These are phyloP conservation scores for Epichloe baconii DNA, from an alignment of 2,329 filamentous ascomycete genomes.

Conservation along the genomic window DNA sequence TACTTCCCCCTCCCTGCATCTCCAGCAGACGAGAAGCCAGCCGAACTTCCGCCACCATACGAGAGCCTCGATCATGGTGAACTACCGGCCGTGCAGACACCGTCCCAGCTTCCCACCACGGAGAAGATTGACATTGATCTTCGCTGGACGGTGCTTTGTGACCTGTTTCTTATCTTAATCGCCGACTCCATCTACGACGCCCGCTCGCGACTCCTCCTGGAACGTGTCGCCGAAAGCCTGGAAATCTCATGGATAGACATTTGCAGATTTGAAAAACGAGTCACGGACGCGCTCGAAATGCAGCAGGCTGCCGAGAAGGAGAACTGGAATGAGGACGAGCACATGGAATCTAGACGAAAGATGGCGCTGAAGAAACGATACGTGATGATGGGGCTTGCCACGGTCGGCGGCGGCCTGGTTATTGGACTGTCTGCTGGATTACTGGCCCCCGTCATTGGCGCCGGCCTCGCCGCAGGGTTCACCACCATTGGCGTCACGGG, in stretches of 20 bases:
- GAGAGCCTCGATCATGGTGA: constrained; percentile 53
- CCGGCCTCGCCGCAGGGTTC: constrained; percentile 85
- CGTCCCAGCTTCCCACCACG: constrained; percentile 68
- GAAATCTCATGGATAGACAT: constrained; percentile 85
- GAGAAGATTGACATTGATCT: constrained; percentile 89
- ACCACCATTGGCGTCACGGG: constrained; percentile 89
- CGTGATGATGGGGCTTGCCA: constrained; percentile 92
- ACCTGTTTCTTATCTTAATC: constrained; percentile 89
- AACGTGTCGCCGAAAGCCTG: constrained; percentile 68
- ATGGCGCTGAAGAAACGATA: constrained; percentile 69
- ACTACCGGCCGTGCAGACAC: constrained; percentile 66
- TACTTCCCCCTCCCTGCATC: constrained; percentile 12
- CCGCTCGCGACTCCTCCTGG: constrained; percentile 71
- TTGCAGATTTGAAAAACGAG: constrained; percentile 89
- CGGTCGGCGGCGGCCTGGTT: constrained; percentile 85
- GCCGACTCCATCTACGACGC: constrained; percentile 91
- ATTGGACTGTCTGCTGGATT: constrained; percentile 91
- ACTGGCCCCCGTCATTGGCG: constrained; percentile 84
- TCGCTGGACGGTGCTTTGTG: constrained; percentile 92
- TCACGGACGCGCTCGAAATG: constrained; percentile 95
- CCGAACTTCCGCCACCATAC: constrained; percentile 45
- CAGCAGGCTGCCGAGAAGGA: constrained; percentile 89
- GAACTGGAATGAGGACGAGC: constrained; percentile 94
- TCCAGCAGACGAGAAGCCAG: constrained; percentile 30
- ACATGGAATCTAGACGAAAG: constrained; percentile 79